Conservation (phyloP, 2,329 filamentous ascomycete species). For the Fusarium annulatum region DNA sequence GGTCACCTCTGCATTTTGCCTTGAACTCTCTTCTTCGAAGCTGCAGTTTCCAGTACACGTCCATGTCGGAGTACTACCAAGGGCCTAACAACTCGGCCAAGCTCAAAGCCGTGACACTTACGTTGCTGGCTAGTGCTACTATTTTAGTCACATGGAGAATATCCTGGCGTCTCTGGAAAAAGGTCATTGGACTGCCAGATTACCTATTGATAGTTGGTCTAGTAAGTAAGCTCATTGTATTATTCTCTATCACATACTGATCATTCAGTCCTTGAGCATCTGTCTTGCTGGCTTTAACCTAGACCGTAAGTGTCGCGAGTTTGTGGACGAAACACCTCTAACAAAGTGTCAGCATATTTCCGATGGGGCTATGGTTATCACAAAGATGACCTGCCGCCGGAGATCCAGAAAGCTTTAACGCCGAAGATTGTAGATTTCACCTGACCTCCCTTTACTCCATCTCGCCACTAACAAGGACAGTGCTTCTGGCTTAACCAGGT, state of each 20-base stretch:
- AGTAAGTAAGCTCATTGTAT: background rate
- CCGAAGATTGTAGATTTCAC: background rate
- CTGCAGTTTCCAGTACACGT: background rate
- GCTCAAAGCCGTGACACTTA: background rate
- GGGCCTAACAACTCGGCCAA: constrained; percentile 3
- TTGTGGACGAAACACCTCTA: background rate
- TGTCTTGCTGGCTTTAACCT: constrained; percentile 5
- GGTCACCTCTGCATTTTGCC: too few species aligned
- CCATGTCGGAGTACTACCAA: background rate
- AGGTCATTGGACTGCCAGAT: background rate
- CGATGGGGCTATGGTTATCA: constrained; percentile 9
- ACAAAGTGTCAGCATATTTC: background rate
- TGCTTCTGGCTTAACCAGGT: constrained; percentile 13
- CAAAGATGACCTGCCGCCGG: background rate
- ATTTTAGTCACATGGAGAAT: constrained; percentile 2
- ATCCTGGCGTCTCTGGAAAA: background rate
- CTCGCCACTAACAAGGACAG: background rate
- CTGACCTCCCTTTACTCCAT: rapidly evolving
- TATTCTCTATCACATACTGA: background rate
- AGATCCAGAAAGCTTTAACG: background rate
- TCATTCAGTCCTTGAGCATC: background rate
- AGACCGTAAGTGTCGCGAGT: background rate
- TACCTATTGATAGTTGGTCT: background rate
- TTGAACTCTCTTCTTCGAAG: background rate
- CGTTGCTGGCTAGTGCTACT: background rate